Base-by-base conservation (phyloP, 306 rosid genomes). In the Castanea mollissima region DNA sequence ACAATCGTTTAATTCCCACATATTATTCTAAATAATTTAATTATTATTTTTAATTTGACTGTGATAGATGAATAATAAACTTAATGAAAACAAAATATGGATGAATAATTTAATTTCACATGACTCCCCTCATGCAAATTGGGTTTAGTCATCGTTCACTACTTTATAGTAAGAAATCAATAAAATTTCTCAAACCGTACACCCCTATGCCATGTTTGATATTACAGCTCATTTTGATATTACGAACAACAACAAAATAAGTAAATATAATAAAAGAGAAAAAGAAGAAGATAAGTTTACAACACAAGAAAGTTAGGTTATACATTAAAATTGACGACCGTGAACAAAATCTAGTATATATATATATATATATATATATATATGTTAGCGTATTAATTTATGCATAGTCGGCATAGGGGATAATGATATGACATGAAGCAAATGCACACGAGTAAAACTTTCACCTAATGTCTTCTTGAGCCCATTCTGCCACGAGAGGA, bases 401-500 rank as follows among this genome's bases (percentile, higher is more conserved):
- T 25, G 67, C 54, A 41, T 41, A 8, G 15, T 2, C 54, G 16
- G 54, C 54, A 49, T 13, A 49, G 16, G 5, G 4, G 41, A 35
- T 35, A 35, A 5, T 2, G 54, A 10, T 13, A 58, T 23, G 31
- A 58, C 65, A 58, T 58, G 31, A 25, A 59, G 25, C 32, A 23
- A 59, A 59, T 59, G 25, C 32, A 23, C 32, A 59, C 34, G 20
- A 13, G 27, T 41, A 2, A 2, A 63, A 20, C 16, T 3, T 58
- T 60, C 23, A n/a, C 35, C 15, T 58, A 77, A 68, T 31, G 72
- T 80, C 90, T 85, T 65, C 75, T 77, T 0, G 92, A 88, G 4
- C 88, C 88, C 78, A 70, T 60, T 55, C 80, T 87, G 11, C 79
- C 46, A 12, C 83, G 60, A 0, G 97, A 81, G 1, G 87, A 27